Base-by-base conservation (phyloP, 805 yeast species). In the Citeromyces matritensis region DNA sequence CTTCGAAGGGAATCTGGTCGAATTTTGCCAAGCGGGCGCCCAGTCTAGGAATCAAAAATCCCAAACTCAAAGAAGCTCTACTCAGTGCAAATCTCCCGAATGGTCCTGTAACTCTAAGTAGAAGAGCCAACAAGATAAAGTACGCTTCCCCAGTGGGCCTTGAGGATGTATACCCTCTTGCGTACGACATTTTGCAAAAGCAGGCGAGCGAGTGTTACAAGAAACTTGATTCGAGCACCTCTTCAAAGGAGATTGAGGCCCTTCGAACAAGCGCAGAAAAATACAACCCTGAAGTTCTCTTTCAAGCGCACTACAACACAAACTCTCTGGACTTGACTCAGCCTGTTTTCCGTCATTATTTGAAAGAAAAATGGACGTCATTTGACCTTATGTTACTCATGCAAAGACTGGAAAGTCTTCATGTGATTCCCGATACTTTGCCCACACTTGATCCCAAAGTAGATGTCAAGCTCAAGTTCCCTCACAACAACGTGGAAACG, bases 371-470 rank as follows among this genome's bases (percentile, higher is more conserved):
- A 39, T 88, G 96, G 96, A 69, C 73, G 48, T 43, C 53, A 9
- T 62, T 74, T 39, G 75, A 70, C 28, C 70, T 72, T 53, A 79
- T 84, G 82, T 48, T 83, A 32, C 60, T 77, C 33, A 83, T 91
- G 91, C 96, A 91, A 58, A 73, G 97, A 59, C 55, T 91, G 33
- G 98, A 91, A 57, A 73, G 79, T 35, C 58, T 84, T 42, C 68
- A 67, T 27, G 83, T 83, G 27, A 81, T 91, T 36, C 98, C 98
- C 10, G 98, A 91, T 49, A 86, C 97, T 3, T 49, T 91, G 51
- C 91, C 96, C 17, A 85, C 96, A 2, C 54, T 91, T 35, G 75
- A 68, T 7, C 97, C 97, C 12, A 57, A 64, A 39, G 88, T 71
- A 11, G 84, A 80, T 32, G 81, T 88, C 5, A 62, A 69, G 29